Conservation (phyloP, 306 rosid species). For the Dryas drummondii region DNA sequence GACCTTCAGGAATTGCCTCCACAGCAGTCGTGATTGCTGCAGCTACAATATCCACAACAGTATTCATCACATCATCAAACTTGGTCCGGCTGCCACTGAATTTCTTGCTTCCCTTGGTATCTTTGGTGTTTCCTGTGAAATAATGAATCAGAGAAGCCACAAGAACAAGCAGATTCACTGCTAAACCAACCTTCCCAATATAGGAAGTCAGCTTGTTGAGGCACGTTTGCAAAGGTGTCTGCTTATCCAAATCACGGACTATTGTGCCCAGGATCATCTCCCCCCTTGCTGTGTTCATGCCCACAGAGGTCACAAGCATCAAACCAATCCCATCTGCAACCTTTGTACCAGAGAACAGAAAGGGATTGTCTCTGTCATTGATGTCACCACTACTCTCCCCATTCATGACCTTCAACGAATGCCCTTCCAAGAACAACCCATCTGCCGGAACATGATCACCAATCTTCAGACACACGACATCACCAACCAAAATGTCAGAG, state of each 20-base stretch:
- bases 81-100: no score
- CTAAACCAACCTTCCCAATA: slow-evolving; percentile 12
- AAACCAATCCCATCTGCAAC: slow-evolving; percentile 7
- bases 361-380: neutral
- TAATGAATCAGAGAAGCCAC: slow-evolving; percentile 25
- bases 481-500: no score
- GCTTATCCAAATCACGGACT: neutral
- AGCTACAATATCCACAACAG: no score
- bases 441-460: no score
- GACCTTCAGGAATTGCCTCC: no score
- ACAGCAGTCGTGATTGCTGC: no score
- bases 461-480: no score
- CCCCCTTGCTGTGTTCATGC: slow-evolving; percentile 20
- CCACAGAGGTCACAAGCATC: slow-evolving; percentile 15
- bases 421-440: no score
- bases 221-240: slow-evolving; percentile 15
- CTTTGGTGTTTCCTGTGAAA: no score
- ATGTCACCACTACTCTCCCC: slow-evolving; percentile 11
- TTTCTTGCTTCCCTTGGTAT: no score
- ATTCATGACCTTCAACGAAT: slow-evolving; percentile 10
- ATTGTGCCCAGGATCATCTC: slow-evolving; percentile 8
- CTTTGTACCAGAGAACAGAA: slow-evolving; percentile 11
- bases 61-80: no score
- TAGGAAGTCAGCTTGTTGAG: slow-evolving; percentile 14
- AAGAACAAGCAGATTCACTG: slow-evolving; percentile 1